These are phyloP conservation scores for Fusarium devonianum DNA, from an alignment of 2,329 filamentous ascomycete species.

Conservation along the genomic window DNA sequence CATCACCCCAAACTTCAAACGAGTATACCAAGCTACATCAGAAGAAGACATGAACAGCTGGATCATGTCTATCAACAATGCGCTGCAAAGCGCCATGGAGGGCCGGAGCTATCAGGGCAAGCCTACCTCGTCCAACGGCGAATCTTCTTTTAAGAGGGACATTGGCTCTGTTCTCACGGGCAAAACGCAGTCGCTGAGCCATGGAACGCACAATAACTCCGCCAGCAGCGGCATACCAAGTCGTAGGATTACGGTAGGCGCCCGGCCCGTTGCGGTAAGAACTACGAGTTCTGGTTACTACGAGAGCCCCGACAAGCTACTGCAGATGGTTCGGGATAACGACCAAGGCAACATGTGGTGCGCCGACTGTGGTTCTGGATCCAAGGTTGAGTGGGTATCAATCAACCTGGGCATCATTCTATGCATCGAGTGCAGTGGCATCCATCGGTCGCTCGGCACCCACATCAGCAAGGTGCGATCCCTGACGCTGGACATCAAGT, in stretches of 20 bases:
- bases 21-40: conserved; percentile 96
- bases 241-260: conserved; percentile 89
- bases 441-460: conserved; percentile 93
- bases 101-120: conserved; percentile 69
- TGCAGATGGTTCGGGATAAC: conserved; percentile 85
- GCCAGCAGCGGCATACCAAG: conserved; percentile 66
- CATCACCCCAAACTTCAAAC: conserved; percentile 94
- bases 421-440: conserved; percentile 97
- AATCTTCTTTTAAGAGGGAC: conserved; percentile 75
- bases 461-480: conserved; percentile 98
- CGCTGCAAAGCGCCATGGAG: conserved; percentile 93
- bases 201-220: conserved; percentile 60
- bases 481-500: conserved; percentile 92
- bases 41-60: conserved; percentile 98
- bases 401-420: conserved; percentile 96
- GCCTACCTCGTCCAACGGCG: conserved; percentile 52
- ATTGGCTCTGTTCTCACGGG: conserved; percentile 93
- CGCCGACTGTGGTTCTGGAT: conserved; percentile 89
- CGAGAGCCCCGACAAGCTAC: conserved; percentile 82
- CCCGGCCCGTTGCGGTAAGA: conserved; percentile 76
- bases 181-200: conserved; percentile 78
- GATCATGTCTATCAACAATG: conserved; percentile 97
- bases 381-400: conserved; percentile 98
- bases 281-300: conserved; percentile 76
- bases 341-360: conserved; percentile 95